Conservation (phyloP, 2,329 filamentous ascomycete genomes). For the Sporothrix brunneoviolacea region DNA sequence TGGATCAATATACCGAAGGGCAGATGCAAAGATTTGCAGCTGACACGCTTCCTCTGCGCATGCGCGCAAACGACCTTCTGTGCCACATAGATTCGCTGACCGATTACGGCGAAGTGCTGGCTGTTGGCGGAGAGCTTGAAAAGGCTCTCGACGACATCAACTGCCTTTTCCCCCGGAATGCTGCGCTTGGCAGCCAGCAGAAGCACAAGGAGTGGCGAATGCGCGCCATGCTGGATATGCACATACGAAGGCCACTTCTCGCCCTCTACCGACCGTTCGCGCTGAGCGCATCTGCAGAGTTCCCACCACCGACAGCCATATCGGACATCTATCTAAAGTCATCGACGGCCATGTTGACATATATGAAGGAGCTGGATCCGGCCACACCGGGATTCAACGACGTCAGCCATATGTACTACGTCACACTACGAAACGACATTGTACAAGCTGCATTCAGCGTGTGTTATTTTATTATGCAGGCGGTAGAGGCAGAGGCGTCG, state of each 20-base stretch:
- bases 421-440: conserved; percentile 47
- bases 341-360: conserved; percentile 49
- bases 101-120: conserved; percentile 48
- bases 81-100: conserved; percentile 45
- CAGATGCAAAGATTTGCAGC: conserved; percentile 50
- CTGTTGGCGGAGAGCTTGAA: conserved; percentile 47
- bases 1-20: conserved; percentile 46
- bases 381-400: conserved; percentile 39
- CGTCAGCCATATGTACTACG: conserved; percentile 46
- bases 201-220: conserved; percentile 46
- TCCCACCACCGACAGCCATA: conserved; percentile 39
- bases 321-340: conserved; percentile 46
- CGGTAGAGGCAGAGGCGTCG: conserved; percentile 19
- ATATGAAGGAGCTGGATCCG: conserved; percentile 48
- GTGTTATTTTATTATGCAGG: conserved; percentile 45
- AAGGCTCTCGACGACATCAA: conserved; percentile 49
- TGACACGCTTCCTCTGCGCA: conserved; percentile 42
- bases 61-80: conserved; percentile 44
- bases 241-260: conserved; percentile 45
- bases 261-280: conserved; percentile 50
- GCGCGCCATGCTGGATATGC: conserved; percentile 47
- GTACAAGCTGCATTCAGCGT: conserved; percentile 49
- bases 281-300: conserved; percentile 40
- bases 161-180: conserved; percentile 43
- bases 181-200: conserved; percentile 35